Conservation (phyloP, 306 rosid species). For the Oemleria cerasiformis region DNA sequence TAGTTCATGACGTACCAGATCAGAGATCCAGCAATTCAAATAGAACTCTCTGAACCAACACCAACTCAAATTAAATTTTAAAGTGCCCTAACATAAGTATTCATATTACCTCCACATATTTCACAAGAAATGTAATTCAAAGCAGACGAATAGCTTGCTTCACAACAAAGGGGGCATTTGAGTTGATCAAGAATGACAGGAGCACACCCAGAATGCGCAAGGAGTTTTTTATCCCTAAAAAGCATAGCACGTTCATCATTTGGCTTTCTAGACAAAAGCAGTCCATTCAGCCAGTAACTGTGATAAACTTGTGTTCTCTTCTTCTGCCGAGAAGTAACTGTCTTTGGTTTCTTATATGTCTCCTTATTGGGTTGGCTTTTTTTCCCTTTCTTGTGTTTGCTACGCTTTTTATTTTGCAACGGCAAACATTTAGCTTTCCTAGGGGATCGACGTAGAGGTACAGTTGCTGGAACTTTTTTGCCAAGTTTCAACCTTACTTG, state of each 20-base stretch:
- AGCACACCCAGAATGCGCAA: constrained; percentile 36
- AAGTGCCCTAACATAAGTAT: constrained; percentile 8
- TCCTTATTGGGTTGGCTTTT: constrained; percentile 46
- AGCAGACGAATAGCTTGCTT: constrained; percentile 40
- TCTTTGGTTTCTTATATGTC: constrained; percentile 44
- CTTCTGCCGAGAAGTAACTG: constrained; percentile 39
- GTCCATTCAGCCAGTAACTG: constrained; percentile 93
- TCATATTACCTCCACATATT: constrained; percentile 68
- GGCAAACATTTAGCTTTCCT: constrained; percentile 67
- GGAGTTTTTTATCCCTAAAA: constrained; percentile 59
- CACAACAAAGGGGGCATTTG: constrained; percentile 75
- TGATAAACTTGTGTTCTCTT: constrained; percentile 46
- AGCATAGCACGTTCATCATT: constrained; percentile 63
- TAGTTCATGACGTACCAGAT: not conserved
- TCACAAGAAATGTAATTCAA: constrained; percentile 69
- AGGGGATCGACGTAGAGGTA: constrained; percentile 89
- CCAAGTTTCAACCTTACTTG: constrained; percentile 41
- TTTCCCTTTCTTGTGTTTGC: constrained; percentile 53
- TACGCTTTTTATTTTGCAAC: constrained; percentile 50
- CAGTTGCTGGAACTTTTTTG: constrained; percentile 42
- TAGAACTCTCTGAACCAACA: not conserved
- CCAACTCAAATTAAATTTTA: not conserved
- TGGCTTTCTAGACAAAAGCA: constrained; percentile 66
- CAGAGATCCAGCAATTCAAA: not conserved
- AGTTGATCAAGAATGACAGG: constrained; percentile 42